These are phyloP conservation scores for Colletotrichum lindemuthianum DNA, from an alignment of 2,329 filamentous ascomycete species.

Conservation along the genomic window DNA sequence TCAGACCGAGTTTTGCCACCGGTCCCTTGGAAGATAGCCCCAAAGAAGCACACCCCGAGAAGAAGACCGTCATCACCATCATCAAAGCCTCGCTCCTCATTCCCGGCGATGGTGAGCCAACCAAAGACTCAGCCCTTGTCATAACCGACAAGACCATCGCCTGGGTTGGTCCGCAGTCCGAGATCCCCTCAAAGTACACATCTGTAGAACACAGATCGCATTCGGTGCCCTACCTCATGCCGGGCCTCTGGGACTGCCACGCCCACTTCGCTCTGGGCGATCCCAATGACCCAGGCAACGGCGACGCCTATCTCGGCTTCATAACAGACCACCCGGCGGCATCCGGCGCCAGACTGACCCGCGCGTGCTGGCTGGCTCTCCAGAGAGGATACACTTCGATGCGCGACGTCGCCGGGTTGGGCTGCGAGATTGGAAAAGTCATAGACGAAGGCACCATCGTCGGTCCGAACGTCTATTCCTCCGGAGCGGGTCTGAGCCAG, in stretches of 20 bases:
- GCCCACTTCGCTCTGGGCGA: constrained; percentile 54
- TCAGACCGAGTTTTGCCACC: constrained; percentile 33
- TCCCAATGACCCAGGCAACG: constrained; percentile 38
- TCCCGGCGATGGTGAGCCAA: constrained; percentile 55
- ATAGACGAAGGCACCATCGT: constrained; percentile 49
- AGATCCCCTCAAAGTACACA: constrained; percentile 44
- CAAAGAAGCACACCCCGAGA: constrained; percentile 14
- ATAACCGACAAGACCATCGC: constrained; percentile 49
- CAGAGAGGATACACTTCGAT: constrained; percentile 61
- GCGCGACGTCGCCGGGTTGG: constrained; percentile 53
- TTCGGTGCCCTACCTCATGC: constrained; percentile 57
- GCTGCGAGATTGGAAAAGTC: constrained; percentile 34
- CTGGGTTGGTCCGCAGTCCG: constrained; percentile 49
- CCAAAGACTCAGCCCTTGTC: constrained; percentile 52
- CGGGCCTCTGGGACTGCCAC: constrained; percentile 65
- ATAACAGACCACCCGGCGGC: constrained; percentile 42
- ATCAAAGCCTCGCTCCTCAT: constrained; percentile 53
- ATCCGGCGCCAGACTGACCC: constrained; percentile 52
- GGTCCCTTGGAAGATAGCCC: background rate
- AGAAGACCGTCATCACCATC: constrained; percentile 41
- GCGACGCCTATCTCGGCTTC: constrained; percentile 32
- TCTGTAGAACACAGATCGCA: constrained; percentile 41
- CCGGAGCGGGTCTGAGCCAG: constrained; percentile 54
- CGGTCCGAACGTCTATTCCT: constrained; percentile 60
- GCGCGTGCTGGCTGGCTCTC: constrained; percentile 52